Evolutionary conservation across 2,329 filamentous ascomycete genomes (phyloP), one percentile per base, ranked within the genome.

Genomic region (Aaosphaeria pasadenensis): DNA sequence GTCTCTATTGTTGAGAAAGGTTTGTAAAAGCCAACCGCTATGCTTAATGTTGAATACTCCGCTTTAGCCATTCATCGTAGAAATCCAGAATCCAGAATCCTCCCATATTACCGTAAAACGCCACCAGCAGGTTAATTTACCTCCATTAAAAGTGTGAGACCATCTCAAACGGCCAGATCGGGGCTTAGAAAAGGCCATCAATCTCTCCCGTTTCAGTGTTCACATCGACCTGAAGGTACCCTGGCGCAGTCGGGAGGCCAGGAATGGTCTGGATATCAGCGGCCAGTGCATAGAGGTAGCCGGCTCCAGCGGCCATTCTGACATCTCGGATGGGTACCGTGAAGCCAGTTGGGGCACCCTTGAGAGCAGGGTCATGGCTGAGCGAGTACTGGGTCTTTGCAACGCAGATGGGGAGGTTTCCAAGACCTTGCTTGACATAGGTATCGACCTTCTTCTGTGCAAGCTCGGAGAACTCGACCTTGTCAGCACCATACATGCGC

Each of bases 191-290:
- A 48, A 99, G 81, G 5, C 94, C 86, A 53, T 79, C 75, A 50
- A 81, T 78, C 69, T 79, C 76, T 11, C 75, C 77, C 13, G 74
- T 78, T 63, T 77, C 74, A 29, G 70, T 63, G 54, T 79, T 73
- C 39, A 86, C 79, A 58, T 96, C 92, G 41, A 96, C 91, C 63
- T 96, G 96, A 53, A 97, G 77, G 68, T 97, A 97, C 7, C 94
- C 94, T 6, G 92, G 94, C 17, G 92, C 92, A 6, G 94, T 97
- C 7, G 92, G 92, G 55, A 99, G 77, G 52, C 94, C 94, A 11
- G 94, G 94, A 55, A 99, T 99, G 1, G 94, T 99, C 78, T 97
- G 94, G 57, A 99, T 97, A 66, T 99, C 94, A 11, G 94, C 94
- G 46, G 94, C 94, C 52, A 97, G 81, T 5, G 94, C 94, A 62